phyloP scores from a whole-genome alignment of 164 flowering plant genomes.

The Piper betle region DNA sequence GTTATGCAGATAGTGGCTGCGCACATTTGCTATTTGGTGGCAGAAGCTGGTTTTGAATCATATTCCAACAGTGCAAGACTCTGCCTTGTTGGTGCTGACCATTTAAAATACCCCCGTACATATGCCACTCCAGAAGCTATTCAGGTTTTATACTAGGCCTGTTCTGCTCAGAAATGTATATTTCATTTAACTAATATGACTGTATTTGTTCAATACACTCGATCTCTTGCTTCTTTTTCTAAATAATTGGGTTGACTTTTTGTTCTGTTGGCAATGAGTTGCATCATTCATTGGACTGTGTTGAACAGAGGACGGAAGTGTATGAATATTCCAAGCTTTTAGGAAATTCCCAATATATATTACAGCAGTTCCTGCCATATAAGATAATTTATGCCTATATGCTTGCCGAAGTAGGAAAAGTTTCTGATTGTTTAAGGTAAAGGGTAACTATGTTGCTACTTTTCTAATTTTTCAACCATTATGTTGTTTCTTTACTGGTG shows the following conservation, averaged over 20 bases:
- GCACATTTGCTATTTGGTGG: conserved; percentile 90
- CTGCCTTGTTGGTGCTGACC: conserved; percentile 95
- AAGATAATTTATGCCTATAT: conserved; percentile 88
- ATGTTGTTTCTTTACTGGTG: background rate
- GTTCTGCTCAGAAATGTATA: background rate
- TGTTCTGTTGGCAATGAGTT: background rate
- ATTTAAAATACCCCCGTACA: conserved; percentile 81
- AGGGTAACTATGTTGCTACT: conserved; percentile 4
- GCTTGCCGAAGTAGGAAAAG: conserved; percentile 92
- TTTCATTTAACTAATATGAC: no score
- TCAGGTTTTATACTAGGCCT: conserved; percentile 40
- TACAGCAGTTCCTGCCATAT: conserved; percentile 93
- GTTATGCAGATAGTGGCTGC: conserved; percentile 65
- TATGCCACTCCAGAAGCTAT: conserved; percentile 95
- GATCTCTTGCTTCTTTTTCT: background rate
- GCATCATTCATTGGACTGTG: background rate
- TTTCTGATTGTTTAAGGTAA: conserved; percentile 80
- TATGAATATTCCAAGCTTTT: conserved; percentile 89
- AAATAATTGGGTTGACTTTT: background rate
- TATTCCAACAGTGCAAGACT: conserved; percentile 86
- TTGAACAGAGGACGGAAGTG: conserved; percentile 84
- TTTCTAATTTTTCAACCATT: background rate
- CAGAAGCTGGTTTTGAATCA: conserved; percentile 83
- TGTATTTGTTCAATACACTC: no score
- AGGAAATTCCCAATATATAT: conserved; percentile 85